phyloP scores from a whole-genome alignment of 805 yeast species.

The Saccharomycopsis fodiens region DNA sequence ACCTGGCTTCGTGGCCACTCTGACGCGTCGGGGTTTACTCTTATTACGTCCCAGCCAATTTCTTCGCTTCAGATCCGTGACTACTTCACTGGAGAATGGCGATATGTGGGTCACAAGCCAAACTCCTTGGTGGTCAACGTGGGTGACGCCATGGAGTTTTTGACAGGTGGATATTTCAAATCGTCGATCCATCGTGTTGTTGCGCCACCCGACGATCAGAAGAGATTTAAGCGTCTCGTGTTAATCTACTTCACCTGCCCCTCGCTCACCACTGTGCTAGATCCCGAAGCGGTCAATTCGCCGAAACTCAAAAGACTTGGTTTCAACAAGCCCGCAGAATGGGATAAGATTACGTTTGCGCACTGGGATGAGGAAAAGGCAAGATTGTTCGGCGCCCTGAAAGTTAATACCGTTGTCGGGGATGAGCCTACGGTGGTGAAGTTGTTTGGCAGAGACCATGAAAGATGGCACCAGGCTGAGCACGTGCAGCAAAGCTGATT shows the following conservation, averaged over 20 bases:
- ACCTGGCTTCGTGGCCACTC: constrained; percentile 41
- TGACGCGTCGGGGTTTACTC: constrained; percentile 32
- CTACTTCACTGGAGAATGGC: constrained; percentile 31
- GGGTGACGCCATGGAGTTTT: constrained; percentile 34
- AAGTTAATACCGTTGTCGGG: background rate
- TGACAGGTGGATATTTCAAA: constrained; percentile 31
- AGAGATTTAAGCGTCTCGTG: constrained; percentile 25
- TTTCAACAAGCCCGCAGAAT: constrained; percentile 24
- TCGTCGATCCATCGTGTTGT: constrained; percentile 30
- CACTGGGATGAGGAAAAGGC: constrained; percentile 28
- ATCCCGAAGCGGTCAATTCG: constrained; percentile 27
- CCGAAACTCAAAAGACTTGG: constrained; percentile 25
- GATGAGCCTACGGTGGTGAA: constrained; percentile 5
- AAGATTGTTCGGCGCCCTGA: constrained; percentile 18
- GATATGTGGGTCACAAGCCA: constrained; percentile 32
- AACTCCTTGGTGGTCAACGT: constrained; percentile 33
- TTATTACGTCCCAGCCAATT: constrained; percentile 35
- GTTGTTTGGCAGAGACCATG: constrained; percentile 13
- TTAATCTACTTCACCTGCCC: constrained; percentile 29
- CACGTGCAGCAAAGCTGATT: no score
- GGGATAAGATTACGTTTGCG: constrained; percentile 28
- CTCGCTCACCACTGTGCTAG: constrained; percentile 24
- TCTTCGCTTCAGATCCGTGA: constrained; percentile 34
- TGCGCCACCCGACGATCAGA: constrained; percentile 29
- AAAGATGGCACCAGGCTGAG: constrained; percentile 14